These are phyloP conservation scores for Zanthoxylum bungeanum DNA, from an alignment of 345 rosid species.

Conservation along the genomic window DNA sequence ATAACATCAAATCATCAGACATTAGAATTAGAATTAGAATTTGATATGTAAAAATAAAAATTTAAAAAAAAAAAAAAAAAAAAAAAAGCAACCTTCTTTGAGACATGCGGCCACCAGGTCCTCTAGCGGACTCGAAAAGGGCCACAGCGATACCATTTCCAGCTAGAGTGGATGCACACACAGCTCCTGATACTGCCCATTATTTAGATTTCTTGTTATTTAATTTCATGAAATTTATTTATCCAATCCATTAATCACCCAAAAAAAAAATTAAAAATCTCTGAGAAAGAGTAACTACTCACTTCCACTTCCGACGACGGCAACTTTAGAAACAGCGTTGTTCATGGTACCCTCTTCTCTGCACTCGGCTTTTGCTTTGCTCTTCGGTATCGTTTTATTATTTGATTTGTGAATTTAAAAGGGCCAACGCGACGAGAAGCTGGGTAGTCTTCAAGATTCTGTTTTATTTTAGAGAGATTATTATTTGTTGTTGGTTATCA, in stretches of 20 bases:
- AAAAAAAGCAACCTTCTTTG: slow-evolving; percentile 60
- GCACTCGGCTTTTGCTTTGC: background rate
- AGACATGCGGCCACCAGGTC: slow-evolving; percentile 90
- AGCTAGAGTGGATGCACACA: slow-evolving; percentile 81
- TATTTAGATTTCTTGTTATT: background rate
- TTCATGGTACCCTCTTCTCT: slow-evolving; percentile 30
- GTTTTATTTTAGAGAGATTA: too few relatives aligned
- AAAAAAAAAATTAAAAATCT: slow-evolving; percentile 1
- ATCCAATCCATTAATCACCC: background rate
- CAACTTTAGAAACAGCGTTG: slow-evolving; percentile 48
- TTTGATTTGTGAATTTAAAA: background rate
- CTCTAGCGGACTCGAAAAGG: slow-evolving; percentile 74
- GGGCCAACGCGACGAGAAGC: background rate
- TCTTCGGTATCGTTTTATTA: too few relatives aligned
- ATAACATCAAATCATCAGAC: background rate
- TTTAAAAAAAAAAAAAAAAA: background rate
- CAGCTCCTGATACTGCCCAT: slow-evolving; percentile 68
- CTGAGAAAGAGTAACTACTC: slow-evolving; percentile 10
- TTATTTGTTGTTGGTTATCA: too few relatives aligned
- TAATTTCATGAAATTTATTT: background rate
- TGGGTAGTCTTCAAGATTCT: background rate
- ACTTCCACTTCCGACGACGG: slow-evolving; percentile 85
- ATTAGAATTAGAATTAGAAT: background rate
- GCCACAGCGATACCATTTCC: slow-evolving; percentile 70
- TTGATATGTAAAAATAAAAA: too few relatives aligned